A percentile compares a stretch with the other conserved stretches of the same genome.
Evolutionary conservation across 805 yeast species (phyloP).

Genomic region (Wickerhamomyces chambardii): DNA sequence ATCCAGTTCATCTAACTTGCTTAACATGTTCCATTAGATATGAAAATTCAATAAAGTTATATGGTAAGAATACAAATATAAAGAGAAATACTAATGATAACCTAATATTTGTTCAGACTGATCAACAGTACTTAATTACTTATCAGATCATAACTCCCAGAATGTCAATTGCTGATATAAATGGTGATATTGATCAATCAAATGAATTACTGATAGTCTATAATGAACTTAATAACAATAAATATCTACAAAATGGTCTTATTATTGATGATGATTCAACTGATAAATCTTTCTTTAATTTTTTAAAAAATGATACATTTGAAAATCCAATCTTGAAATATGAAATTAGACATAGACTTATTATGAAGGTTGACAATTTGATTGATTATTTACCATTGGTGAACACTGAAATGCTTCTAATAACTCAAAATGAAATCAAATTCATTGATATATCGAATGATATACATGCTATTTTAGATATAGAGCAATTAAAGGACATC

Average conservation of each 20-base stretch:
- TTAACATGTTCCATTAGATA: conserved; percentile 25
- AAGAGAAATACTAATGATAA: conserved; percentile 18
- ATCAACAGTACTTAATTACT: conserved; percentile 24
- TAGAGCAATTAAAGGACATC: neutral
- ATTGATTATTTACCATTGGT: conserved; percentile 14
- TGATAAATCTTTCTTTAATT: neutral
- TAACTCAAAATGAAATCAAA: conserved; percentile 9
- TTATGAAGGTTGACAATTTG: conserved; percentile 16
- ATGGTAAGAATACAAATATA: conserved; percentile 25
- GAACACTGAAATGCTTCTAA: conserved; percentile 8
- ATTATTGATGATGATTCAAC: conserved; percentile 8
- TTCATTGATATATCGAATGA: conserved; percentile 9
- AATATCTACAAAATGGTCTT: conserved; percentile 15
- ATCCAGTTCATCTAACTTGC: conserved; percentile 23
- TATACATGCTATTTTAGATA: conserved; percentile 4
- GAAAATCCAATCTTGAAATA: conserved; percentile 13
- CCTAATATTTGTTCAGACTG: conserved; percentile 25
- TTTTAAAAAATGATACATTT: conserved; percentile 9
- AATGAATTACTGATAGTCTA: conserved; percentile 11
- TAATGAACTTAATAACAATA: conserved; percentile 5
- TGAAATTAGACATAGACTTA: conserved; percentile 17
- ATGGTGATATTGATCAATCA: conserved; percentile 2
- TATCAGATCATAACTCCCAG: conserved; percentile 17
- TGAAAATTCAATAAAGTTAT: conserved; percentile 22
- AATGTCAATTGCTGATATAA: neutral